Evolutionary conservation across 176 grass and related monocot species (phyloP).

Genomic region (Leersia perrieri): DNA sequence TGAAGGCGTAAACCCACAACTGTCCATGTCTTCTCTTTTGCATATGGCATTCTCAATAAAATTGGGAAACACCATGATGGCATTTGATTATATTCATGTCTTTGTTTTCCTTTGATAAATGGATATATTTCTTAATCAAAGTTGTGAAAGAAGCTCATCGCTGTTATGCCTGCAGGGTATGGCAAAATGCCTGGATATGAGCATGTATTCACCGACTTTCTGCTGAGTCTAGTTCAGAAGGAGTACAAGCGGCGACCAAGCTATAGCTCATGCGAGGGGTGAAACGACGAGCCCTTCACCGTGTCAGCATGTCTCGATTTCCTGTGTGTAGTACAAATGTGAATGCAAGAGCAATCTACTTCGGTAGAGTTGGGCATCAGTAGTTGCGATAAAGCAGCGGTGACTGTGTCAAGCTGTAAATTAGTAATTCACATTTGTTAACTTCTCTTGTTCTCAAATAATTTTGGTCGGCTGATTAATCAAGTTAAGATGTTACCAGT

Average conservation of each 20-base stretch:
- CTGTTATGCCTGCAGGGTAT: slow-evolving; percentile 50
- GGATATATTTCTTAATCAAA: background rate
- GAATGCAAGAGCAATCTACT: slow-evolving; percentile 13
- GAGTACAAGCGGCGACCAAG: slow-evolving; percentile 55
- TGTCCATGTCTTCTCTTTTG: background rate
- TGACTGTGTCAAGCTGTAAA: slow-evolving; percentile 42
- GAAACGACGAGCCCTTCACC: background rate
- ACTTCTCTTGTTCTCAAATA: slow-evolving; percentile 24
- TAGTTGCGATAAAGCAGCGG: slow-evolving; percentile 32
- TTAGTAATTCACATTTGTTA: slow-evolving; percentile 24
- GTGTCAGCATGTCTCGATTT: slow-evolving; percentile 13
- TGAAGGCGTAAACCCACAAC: no score
- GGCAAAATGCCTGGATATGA: slow-evolving; percentile 99
- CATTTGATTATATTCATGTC: background rate
- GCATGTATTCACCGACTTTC: slow-evolving; percentile 85
- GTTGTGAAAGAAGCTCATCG: background rate
- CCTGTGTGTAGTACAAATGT: slow-evolving; percentile 41
- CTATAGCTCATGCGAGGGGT: slow-evolving; percentile 42
- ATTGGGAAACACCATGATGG: background rate
- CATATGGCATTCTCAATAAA: background rate
- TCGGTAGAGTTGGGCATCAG: slow-evolving; percentile 30
- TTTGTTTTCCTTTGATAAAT: background rate
- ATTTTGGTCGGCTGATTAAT: background rate
- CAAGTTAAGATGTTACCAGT: background rate
- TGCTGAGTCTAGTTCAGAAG: slow-evolving; percentile 62